Conservation (phyloP, 768 basidiomycete genomes). For the Hericium alpestre region DNA sequence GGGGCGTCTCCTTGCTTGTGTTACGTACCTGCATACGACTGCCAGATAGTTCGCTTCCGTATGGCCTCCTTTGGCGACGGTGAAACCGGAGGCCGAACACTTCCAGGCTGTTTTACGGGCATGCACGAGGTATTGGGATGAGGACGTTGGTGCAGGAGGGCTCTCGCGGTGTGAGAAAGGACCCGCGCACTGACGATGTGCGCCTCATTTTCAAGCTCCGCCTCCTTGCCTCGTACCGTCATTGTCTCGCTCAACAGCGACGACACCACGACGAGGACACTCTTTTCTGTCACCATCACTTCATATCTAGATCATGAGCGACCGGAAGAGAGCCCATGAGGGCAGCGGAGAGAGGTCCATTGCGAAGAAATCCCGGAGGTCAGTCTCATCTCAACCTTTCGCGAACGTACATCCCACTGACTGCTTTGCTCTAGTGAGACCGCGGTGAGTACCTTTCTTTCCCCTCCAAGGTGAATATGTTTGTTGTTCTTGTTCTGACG, state of each 20-base stretch:
- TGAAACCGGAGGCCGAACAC: slow-evolving; percentile 1
- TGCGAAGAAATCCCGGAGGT: slow-evolving; percentile 43
- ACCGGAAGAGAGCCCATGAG: slow-evolving; percentile 11
- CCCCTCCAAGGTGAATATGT: slow-evolving; percentile 62
- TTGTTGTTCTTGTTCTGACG: slow-evolving; percentile 43
- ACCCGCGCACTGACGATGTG: neutral
- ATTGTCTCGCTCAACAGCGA: neutral
- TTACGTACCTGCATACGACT: slow-evolving; percentile 32
- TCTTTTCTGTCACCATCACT: neutral
- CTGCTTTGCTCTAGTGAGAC: slow-evolving; percentile 36
- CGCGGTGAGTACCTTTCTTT: slow-evolving; percentile 50
- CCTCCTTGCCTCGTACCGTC: neutral
- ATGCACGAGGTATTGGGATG: neutral
- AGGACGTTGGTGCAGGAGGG: neutral
- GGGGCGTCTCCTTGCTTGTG: no score
- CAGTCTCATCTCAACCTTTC: slow-evolving; percentile 18
- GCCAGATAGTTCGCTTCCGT: slow-evolving; percentile 25
- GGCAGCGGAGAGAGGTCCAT: slow-evolving; percentile 3
- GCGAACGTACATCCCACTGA: slow-evolving; percentile 9
- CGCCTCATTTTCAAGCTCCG: neutral
- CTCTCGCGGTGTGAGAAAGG: neutral
- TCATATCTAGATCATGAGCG: slow-evolving; percentile 5
- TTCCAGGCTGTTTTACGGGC: neutral
- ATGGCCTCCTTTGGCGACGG: slow-evolving; percentile 10
- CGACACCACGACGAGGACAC: neutral